phyloP scores from a whole-genome alignment of 495 filamentous ascomycete genomes.

The Penicillium turbatum region DNA sequence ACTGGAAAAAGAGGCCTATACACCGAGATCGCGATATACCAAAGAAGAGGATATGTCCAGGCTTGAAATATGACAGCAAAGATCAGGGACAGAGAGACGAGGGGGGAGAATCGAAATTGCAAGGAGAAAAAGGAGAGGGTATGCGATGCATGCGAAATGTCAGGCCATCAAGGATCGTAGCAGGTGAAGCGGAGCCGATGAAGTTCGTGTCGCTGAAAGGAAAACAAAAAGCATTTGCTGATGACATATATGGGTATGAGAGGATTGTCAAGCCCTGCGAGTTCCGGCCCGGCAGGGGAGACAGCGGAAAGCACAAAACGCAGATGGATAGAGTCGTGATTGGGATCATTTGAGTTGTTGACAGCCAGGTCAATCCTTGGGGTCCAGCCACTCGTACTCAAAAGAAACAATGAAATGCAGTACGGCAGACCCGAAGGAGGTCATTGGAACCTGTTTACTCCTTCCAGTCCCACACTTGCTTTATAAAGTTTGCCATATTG shows the following conservation, averaged over 20 bases:
- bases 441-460: conserved; percentile 25
- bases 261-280: conserved; percentile 13
- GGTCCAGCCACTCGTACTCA: conserved; percentile 41
- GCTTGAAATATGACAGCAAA: conserved; percentile 15
- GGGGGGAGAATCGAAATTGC: not conserved
- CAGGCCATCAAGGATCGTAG: conserved; percentile 29
- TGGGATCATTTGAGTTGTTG: conserved; percentile 33
- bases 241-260: conserved; percentile 8
- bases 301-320: conserved; percentile 17
- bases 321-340: conserved; percentile 16
- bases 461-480: conserved; percentile 94
- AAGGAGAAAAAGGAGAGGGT: not conserved
- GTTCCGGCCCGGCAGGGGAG: conserved; percentile 26
- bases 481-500: conserved; percentile 90
- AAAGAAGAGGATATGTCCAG: conserved; percentile 23
- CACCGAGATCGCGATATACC: conserved; percentile 11
- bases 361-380: conserved; percentile 44
- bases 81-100: not conserved
- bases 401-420: conserved; percentile 24
- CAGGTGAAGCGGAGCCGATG: conserved; percentile 19
- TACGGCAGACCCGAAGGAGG: not conserved
- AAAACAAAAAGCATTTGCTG: conserved; percentile 15
- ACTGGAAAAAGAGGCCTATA: conserved; percentile 3
- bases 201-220: conserved; percentile 16
- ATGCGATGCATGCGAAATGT: conserved; percentile 10